Conservation (phyloP, 371 early-diverging fungal species). For the Coemansia sp. region DNA sequence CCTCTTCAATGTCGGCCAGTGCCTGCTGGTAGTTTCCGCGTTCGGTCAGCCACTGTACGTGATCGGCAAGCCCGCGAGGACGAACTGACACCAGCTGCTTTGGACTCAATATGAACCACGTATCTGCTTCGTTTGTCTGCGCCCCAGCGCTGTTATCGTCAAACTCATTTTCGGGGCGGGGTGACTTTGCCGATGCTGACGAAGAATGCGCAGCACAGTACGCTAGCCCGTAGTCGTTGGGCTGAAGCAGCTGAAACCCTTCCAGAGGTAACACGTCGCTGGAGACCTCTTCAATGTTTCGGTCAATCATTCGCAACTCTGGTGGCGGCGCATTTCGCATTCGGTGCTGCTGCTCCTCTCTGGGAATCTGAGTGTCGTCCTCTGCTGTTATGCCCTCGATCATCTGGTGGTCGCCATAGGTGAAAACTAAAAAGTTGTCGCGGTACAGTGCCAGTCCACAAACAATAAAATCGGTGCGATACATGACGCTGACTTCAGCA, state of each 20-base stretch:
- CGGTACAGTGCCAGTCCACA: constrained; percentile 84
- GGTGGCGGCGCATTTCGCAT: constrained; percentile 66
- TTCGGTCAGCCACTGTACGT: constrained; percentile 87
- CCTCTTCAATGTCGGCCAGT: constrained; percentile 54
- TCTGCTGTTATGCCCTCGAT: constrained; percentile 41
- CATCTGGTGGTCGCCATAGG: constrained; percentile 62
- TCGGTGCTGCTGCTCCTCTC: constrained; percentile 44
- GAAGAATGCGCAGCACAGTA: constrained; percentile 8
- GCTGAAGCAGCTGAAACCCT: constrained; percentile 81
- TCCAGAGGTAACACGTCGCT: constrained; percentile 79
- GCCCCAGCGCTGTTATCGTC: constrained; percentile 14
- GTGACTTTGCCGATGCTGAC: background rate
- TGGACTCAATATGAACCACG: constrained; percentile 80
- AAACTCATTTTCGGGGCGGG: constrained; percentile 20
- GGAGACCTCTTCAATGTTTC: constrained; percentile 76
- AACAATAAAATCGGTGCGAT: constrained; percentile 85
- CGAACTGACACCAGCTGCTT: constrained; percentile 89
- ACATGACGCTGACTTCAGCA: constrained; percentile 76
- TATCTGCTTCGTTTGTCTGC: constrained; percentile 41
- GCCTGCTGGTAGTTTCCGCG: constrained; percentile 79
- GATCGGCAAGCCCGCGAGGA: constrained; percentile 84
- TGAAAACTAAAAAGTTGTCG: constrained; percentile 72
- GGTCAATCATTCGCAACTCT: constrained; percentile 84
- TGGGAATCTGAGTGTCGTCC: constrained; percentile 24
- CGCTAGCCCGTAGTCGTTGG: constrained; percentile 86